A percentile compares a stretch with the other conserved stretches of the same genome.
phyloP scores from a whole-genome alignment of 1,284 basidiomycete genomes.

The Pascua sp. region DNA sequence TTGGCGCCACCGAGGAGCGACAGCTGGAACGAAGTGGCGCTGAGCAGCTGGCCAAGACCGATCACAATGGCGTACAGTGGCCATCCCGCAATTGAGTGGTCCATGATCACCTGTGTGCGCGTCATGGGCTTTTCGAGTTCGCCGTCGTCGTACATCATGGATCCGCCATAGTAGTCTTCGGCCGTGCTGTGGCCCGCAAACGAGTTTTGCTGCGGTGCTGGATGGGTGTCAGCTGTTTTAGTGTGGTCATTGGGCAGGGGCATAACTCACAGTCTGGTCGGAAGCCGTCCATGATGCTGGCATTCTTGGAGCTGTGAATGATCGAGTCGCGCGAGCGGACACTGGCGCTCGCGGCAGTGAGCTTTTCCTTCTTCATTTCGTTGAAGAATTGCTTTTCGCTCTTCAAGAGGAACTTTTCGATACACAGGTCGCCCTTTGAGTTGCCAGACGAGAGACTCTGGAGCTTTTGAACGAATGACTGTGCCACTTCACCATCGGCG shows the following conservation, averaged over 20 bases:
- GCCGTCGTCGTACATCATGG: conserved; percentile 54
- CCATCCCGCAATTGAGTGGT: conserved; percentile 74
- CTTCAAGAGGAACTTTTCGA: conserved; percentile 82
- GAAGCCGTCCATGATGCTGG: conserved; percentile 65
- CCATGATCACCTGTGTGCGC: conserved; percentile 72
- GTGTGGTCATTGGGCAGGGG: not conserved
- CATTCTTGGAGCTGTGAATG: conserved; percentile 27
- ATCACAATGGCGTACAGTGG: conserved; percentile 85
- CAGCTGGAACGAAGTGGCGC: conserved; percentile 83
- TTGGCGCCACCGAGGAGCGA: conserved; percentile 80
- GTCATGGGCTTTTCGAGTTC: conserved; percentile 64
- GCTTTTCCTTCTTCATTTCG: conserved; percentile 77
- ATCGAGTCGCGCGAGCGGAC: conserved; percentile 68
- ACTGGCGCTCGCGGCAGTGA: conserved; percentile 40
- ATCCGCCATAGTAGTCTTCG: conserved; percentile 52
- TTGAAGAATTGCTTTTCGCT: conserved; percentile 90
- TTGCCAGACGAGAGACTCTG: conserved; percentile 74
- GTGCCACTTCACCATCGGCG: conserved; percentile 81
- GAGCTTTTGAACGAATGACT: conserved; percentile 80
- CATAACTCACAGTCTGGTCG: conserved; percentile 64
- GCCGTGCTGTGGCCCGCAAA: conserved; percentile 45
- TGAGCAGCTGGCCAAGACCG: conserved; percentile 69
- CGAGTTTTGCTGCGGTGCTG: conserved; percentile 33
- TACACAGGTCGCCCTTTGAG: conserved; percentile 83
- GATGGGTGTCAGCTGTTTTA: conserved; percentile 6